A percentile compares a stretch with the other conserved stretches of the same genome.
These are phyloP conservation scores for Colletotrichum higginsianum DNA, from an alignment of 2,329 filamentous ascomycete genomes.

Conservation along the genomic window DNA sequence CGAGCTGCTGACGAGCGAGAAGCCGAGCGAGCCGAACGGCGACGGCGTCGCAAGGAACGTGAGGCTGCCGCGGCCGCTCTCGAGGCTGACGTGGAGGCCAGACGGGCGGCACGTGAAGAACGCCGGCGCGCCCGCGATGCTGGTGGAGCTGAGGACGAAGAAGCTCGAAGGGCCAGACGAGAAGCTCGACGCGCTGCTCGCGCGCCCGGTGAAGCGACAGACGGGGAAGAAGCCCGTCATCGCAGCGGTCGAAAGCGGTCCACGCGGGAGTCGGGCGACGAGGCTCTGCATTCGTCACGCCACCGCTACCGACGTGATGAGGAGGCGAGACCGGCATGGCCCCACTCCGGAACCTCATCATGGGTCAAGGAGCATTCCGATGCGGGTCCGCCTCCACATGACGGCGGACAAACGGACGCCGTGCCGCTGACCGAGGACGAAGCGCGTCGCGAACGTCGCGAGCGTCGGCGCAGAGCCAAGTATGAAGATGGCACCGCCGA, in stretches of 20 bases:
- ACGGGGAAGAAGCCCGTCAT: constrained; percentile 54
- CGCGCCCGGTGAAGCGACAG: constrained; percentile 49
- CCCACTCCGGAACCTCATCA: constrained; percentile 74
- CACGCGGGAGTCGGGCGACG: constrained; percentile 59
- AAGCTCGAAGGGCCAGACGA: constrained; percentile 67
- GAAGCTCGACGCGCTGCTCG: constrained; percentile 66
- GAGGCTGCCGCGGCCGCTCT: constrained; percentile 60
- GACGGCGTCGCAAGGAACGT: constrained; percentile 64
- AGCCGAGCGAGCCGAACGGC: constrained; percentile 65
- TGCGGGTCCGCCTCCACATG: constrained; percentile 70
- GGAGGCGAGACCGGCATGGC: constrained; percentile 63
- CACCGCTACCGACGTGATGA: constrained; percentile 50
- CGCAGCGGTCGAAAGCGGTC: constrained; percentile 59
- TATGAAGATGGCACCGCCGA: constrained; percentile 59
- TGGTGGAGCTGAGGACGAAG: constrained; percentile 64
- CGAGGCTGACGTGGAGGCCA: constrained; percentile 64
- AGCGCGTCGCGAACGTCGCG: constrained; percentile 64
- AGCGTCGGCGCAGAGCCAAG: constrained; percentile 61
- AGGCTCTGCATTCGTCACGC: constrained; percentile 60
- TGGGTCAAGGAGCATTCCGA: constrained; percentile 78
- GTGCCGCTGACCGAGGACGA: constrained; percentile 60
- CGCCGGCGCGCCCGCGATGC: constrained; percentile 63
- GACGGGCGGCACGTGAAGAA: constrained; percentile 61
- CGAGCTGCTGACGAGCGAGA: constrained; percentile 65
- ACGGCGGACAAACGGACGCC: constrained; percentile 53